Evolutionary conservation across 2,329 filamentous ascomycete genomes (phyloP).

Genomic region (Aspergillus alliaceus): DNA sequence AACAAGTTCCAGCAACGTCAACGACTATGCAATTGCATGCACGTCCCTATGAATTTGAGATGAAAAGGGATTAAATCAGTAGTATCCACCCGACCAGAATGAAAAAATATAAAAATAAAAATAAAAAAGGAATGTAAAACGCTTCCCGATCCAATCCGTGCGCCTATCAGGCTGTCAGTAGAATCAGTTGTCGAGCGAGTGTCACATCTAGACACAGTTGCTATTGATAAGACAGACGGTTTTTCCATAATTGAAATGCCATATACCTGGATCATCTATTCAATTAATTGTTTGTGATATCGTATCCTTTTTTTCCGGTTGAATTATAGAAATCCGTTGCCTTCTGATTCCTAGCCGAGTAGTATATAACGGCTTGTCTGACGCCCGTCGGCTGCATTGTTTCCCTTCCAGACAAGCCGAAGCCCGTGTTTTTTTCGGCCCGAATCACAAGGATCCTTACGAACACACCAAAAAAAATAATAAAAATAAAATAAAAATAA

Average conservation of each 20-base stretch:
- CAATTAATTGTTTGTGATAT: not conserved
- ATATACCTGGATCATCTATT: not conserved
- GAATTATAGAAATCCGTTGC: not conserved
- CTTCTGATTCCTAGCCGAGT: not conserved
- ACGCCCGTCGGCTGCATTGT: not conserved
- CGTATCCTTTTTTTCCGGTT: not conserved
- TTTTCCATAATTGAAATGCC: too few species aligned
- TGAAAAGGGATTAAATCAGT: not conserved
- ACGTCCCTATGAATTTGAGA: not conserved
- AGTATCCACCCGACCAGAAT: not conserved
- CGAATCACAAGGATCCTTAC: not conserved
- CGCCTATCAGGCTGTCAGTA: not conserved
- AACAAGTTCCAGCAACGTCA: constrained; percentile 4
- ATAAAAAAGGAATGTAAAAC: not conserved
- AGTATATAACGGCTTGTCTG: not conserved
- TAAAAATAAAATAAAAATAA: not conserved
- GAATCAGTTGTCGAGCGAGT: not conserved
- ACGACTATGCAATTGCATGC: constrained; percentile 2
- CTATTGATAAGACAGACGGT: not conserved
- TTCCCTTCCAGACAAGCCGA: not conserved
- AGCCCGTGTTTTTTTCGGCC: not conserved
- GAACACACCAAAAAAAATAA: not conserved
- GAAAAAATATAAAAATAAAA: not conserved
- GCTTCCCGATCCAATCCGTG: not conserved
- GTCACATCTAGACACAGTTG: not conserved